These are phyloP conservation scores for Tuctoria greenei DNA, from an alignment of 176 grass and related monocot genomes.

Conservation along the genomic window DNA sequence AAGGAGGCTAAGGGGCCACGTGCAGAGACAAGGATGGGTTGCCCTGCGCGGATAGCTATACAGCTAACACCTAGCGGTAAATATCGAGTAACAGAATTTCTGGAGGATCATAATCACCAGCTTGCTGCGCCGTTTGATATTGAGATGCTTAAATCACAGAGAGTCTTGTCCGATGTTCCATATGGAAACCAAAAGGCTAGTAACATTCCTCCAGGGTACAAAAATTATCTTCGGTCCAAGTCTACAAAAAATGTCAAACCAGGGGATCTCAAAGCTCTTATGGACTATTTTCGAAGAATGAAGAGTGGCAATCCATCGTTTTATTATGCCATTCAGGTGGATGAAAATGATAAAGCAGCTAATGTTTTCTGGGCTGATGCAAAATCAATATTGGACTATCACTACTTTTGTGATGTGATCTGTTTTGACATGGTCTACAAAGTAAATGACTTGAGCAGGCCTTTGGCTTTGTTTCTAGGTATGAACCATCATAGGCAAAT, in stretches of 20 bases:
- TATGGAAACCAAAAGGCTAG: constrained; percentile 54
- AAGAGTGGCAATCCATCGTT: constrained; percentile 80
- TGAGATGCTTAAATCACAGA: constrained; percentile 74
- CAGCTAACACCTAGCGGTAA: constrained; percentile 61
- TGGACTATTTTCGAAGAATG: constrained; percentile 83
- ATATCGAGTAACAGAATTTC: constrained; percentile 72
- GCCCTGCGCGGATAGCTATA: constrained; percentile 72
- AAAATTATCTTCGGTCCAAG: constrained; percentile 77
- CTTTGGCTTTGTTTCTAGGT: constrained; percentile 82
- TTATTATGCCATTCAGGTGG: constrained; percentile 86
- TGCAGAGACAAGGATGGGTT: constrained; percentile 75
- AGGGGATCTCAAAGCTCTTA: constrained; percentile 59
- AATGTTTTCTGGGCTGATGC: constrained; percentile 88
- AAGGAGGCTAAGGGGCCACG: constrained; percentile 66
- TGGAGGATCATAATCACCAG: constrained; percentile 85
- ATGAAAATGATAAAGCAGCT: constrained; percentile 79
- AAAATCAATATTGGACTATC: constrained; percentile 79
- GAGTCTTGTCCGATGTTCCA: constrained; percentile 45
- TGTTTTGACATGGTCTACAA: constrained; percentile 77
- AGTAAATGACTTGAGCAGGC: constrained; percentile 54
- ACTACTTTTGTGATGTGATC: constrained; percentile 81
- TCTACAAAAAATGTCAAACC: constrained; percentile 47
- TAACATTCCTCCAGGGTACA: constrained; percentile 69
- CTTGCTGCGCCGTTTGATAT: constrained; percentile 94
- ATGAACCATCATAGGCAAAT: constrained; percentile 85